Base-by-base conservation (phyloP, 2,329 filamentous ascomycete species). In the Talaromyces islandicus region DNA sequence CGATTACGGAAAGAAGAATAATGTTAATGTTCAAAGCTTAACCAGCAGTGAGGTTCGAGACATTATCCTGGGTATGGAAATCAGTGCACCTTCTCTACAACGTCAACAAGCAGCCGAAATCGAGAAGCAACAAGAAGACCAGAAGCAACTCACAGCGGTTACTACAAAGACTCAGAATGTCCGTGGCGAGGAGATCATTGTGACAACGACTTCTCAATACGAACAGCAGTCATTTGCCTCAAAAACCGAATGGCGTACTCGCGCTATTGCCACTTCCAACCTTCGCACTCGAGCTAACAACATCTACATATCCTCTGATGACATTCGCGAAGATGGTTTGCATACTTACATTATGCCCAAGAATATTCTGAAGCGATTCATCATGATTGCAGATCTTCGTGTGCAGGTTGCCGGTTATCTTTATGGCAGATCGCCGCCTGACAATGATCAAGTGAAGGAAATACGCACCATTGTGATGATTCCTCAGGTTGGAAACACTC, bases 1-100 rank as follows among this genome's bases (percentile, higher is more conserved):
- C 67, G 94, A 99, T 73, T 99, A 99, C 73, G 94, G 94, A 72
- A 99, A 97, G 85, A 99, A 99, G 85, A 99, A 99, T 81, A 99
- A 97, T 68, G 94, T 99, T 80, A 99, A 99, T 69, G 93, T 94
- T 12, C 95, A 95, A 17, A 96, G 92, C 74, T 82, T 99, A 77
- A 99, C 94, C 1, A 96, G 87, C 72, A 96, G 90, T 69, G 94
- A 99, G 85, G 94, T 99, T 56, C 88, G 94, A 68, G 94, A 99
- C 71, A 97, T 99, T 69, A 99, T 99, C 68, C 79, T 99, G 64
- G 94, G 94, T 83, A 99, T 99, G 95, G 95, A 99, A 74, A 99
- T 99, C 61, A 96, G 91, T 62, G 95, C 94, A 29, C 94, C 94
- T 25, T 97, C 93, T 1, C 89, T 99, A 87, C 94, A 99, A 79